Conservation (phyloP, 148 eudicot genomes). For the Beta vulgaris region DNA sequence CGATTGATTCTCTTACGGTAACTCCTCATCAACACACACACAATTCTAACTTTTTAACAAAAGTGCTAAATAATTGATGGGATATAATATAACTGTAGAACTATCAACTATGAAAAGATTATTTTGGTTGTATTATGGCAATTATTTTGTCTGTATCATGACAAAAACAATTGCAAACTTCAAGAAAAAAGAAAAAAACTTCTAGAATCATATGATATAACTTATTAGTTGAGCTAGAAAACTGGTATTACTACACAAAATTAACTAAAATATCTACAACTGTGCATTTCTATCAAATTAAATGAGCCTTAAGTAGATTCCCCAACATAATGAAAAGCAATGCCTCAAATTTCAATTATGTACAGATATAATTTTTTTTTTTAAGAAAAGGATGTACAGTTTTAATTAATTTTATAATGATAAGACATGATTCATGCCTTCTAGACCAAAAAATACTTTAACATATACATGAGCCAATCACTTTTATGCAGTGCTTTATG, state of each 20-base stretch:
- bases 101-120: background rate
- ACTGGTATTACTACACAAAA: background rate
- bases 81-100: no score
- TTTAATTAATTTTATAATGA: no score
- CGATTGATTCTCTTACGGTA: no score
- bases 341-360: background rate
- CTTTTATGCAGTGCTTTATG: background rate
- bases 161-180: background rate
- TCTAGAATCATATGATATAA: background rate
- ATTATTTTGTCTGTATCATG: background rate
- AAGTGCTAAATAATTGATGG: no score
- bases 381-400: no score
- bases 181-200: background rate
- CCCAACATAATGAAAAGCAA: constrained; percentile 2
- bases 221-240: constrained; percentile 4
- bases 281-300: background rate
- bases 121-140: no score
- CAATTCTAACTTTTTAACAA: no score
- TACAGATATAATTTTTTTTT: no score
- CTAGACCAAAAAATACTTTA: background rate
- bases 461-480: background rate
- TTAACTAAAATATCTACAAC: background rate
- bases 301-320: constrained; percentile 1
- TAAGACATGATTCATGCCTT: constrained; percentile 4
- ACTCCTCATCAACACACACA: no score